Base-by-base conservation (phyloP, 257 asterid genomes). In the Ilex aquifolium region DNA sequence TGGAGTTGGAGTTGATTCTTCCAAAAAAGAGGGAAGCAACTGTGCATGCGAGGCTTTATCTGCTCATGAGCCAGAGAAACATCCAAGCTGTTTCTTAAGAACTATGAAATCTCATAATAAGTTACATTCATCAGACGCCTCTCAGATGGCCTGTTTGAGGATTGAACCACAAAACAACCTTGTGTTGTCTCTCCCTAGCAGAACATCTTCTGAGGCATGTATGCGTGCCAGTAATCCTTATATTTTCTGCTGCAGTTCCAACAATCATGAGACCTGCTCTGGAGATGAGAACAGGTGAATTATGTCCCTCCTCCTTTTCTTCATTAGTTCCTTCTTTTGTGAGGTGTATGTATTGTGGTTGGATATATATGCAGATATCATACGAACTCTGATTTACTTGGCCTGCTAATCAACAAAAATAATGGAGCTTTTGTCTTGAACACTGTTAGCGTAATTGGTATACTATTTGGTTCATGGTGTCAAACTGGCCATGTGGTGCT, bases 51-150 rank as follows among this genome's bases (percentile, higher is more conserved):
- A 59, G 10, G 74, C 65, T 72, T 64, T 77, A 31, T 32, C 61
- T 56, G 57, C 70, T 53, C 57, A 48, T 30, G 73, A 70, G 67
- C 72, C 66, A 3, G 86, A 70, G 62, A 63, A 63, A 62, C 74
- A 63, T 55, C 51, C 65, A 10, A 65, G 82, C 72, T 82, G 79
- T 70, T 74, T 72, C 57, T 70, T 78, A 11, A 71, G 71, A 56
- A 64, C 78, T 31, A n/a, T n/a, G n/a, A n/a, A n/a, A n/a, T n/a
- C n/a, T n/a, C n/a, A n/a, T n/a, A 71, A 61, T 49, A 73, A 66
- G 12, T 36, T 61, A 27, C 63, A 46, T 64, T 64, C 59, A 10
- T 64, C 72, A 4, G 65, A 59, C 56, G 44, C 65, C 6, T 31
- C 69, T 60, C 59, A 70, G 71, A 4, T 1, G 54, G 36, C 62